A percentile compares a stretch with the other conserved stretches of the same genome.
These are phyloP conservation scores for Zoysia japonica DNA, from an alignment of 176 grass and related monocot species.

Conservation along the genomic window DNA sequence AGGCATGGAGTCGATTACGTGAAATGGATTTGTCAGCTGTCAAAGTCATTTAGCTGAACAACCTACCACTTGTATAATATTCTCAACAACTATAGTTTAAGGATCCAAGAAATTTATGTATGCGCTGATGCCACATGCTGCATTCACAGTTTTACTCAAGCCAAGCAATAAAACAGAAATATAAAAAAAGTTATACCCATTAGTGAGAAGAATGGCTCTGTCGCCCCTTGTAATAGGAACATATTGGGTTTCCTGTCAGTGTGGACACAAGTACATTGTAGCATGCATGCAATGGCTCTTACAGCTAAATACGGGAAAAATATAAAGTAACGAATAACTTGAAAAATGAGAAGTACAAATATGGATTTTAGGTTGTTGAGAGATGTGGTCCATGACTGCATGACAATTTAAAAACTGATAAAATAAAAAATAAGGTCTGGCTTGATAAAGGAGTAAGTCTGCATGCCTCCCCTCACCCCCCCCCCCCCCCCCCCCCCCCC, in stretches of 20 bases:
- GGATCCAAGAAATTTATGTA: slow-evolving; percentile 14
- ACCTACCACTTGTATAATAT: neutral
- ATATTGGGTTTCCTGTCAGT: slow-evolving; percentile 84
- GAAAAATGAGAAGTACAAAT: neutral
- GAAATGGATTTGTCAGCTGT: neutral
- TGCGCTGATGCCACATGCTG: neutral
- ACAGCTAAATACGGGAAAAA: neutral
- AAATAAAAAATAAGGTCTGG: neutral
- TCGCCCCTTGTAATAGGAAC: slow-evolving; percentile 93
- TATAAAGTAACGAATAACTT: neutral
- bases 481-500: too few species aligned
- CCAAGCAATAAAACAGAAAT: neutral
- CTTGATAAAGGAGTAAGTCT: neutral
- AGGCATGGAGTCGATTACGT: neutral
- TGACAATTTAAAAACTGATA: neutral
- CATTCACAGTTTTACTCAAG: slow-evolving; percentile 2
- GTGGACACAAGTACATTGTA: slow-evolving; percentile 20
- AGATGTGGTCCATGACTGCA: neutral
- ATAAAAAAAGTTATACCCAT: slow-evolving; percentile 54
- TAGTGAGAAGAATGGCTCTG: slow-evolving; percentile 83
- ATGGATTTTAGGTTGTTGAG: neutral
- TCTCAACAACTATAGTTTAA: slow-evolving; percentile 1
- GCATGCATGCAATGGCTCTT: neutral
- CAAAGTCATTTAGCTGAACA: neutral
- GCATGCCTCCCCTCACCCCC: too few species aligned